phyloP scores from a whole-genome alignment of 345 rosid species.

The Clausena lansium region DNA sequence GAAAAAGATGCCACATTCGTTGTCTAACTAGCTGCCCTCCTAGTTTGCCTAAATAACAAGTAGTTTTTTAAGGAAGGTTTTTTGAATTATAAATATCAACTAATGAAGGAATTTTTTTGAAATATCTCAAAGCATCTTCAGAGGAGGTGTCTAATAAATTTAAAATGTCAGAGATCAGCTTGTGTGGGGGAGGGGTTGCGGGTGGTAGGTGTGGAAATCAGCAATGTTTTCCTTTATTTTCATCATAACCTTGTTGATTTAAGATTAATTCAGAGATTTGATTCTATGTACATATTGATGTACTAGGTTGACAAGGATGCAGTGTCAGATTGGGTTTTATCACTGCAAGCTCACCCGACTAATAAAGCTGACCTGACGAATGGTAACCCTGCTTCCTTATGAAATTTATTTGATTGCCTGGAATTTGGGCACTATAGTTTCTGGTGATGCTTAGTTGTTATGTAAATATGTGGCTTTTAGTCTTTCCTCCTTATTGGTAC shows the following conservation, averaged over 20 bases:
- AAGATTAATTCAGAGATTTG: background rate
- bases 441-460: background rate
- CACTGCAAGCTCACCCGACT: conserved; percentile 64
- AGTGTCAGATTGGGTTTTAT: conserved; percentile 73
- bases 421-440: background rate
- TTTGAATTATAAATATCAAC: too few relatives aligned
- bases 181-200: too few relatives aligned
- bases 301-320: conserved; percentile 63
- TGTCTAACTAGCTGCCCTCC: background rate
- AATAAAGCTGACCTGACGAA: conserved; percentile 35
- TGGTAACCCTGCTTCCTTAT: conserved; percentile 39
- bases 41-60: background rate
- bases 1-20: background rate
- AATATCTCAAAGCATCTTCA: background rate
- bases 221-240: background rate
- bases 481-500: background rate
- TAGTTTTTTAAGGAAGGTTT: background rate
- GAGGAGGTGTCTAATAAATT: background rate
- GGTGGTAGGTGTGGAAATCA: too few relatives aligned
- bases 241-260: background rate
- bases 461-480: background rate
- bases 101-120: background rate
- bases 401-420: conserved; percentile 7
- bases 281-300: conserved; percentile 2
- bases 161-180: background rate